Conservation (phyloP, 441 rosid species). For the Brassica balearica region DNA sequence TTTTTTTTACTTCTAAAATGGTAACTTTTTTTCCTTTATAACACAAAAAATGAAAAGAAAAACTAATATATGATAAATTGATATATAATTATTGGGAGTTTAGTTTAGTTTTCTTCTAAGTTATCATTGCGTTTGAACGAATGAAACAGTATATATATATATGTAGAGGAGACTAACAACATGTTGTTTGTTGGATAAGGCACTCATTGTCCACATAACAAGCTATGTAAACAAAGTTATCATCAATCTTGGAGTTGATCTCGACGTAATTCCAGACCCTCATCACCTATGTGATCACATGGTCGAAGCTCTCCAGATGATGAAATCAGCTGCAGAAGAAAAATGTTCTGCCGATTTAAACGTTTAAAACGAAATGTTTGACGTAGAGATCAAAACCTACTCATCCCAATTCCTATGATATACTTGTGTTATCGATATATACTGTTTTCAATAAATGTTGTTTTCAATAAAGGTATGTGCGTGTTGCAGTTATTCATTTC, state of each 20-base stretch:
- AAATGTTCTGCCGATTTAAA: constrained; percentile 3
- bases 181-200: constrained; percentile 47
- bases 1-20: neutral
- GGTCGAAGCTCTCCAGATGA: constrained; percentile 56
- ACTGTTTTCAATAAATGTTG: neutral
- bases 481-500: neutral
- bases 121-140: constrained; percentile 3
- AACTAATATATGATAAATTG: neutral
- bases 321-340: constrained; percentile 48
- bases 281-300: constrained; percentile 62
- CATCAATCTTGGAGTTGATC: constrained; percentile 65
- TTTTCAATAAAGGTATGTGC: neutral
- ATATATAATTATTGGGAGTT: neutral
- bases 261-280: constrained; percentile 67
- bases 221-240: constrained; percentile 69
- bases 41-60: neutral
- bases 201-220: constrained; percentile 62
- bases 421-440: neutral
- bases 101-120: neutral
- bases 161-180: neutral
- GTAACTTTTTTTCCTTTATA: neutral
- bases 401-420: neutral
- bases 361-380: constrained; percentile 13
- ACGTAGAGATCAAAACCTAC: neutral
- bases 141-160: neutral